Evolutionary conservation across 148 eudicot genomes (phyloP).

Genomic region (Vaccinium darrowii): DNA sequence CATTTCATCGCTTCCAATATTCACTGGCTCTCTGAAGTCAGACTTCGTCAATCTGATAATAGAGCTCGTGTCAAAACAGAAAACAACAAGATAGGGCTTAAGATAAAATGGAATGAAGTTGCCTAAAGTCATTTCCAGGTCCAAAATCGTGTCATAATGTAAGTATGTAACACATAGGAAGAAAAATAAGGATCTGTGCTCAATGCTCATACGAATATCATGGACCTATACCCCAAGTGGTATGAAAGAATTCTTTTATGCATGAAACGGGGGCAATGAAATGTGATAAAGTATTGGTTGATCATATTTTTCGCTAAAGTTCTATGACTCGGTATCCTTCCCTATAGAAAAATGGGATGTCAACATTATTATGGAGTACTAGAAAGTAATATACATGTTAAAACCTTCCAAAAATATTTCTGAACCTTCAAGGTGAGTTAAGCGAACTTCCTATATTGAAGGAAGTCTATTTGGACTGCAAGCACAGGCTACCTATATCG

Average conservation of each 20-base stretch:
- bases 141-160: not conserved
- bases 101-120: not conserved
- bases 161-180: not conserved
- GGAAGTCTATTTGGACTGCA: not conserved
- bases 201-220: not conserved
- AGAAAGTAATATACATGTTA: not conserved
- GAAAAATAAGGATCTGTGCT: not conserved
- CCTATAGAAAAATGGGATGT: not conserved
- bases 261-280: not conserved
- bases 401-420: not conserved
- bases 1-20: constrained; percentile 97
- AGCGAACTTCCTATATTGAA: not conserved
- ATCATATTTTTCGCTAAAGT: too few species aligned
- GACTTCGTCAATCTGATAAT: constrained; percentile 75
- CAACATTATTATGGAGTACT: not conserved
- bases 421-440: not conserved
- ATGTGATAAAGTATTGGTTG: not conserved
- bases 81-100: not conserved
- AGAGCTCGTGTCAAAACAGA: constrained; percentile 2
- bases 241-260: not conserved
- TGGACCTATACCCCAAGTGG: not conserved
- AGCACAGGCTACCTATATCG: not conserved
- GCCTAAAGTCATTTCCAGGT: not conserved
- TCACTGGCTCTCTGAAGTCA: constrained; percentile 87
- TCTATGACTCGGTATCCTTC: not conserved